Base-by-base conservation (phyloP, 352 stramenopile genomes). In the Pythium coloratum region DNA sequence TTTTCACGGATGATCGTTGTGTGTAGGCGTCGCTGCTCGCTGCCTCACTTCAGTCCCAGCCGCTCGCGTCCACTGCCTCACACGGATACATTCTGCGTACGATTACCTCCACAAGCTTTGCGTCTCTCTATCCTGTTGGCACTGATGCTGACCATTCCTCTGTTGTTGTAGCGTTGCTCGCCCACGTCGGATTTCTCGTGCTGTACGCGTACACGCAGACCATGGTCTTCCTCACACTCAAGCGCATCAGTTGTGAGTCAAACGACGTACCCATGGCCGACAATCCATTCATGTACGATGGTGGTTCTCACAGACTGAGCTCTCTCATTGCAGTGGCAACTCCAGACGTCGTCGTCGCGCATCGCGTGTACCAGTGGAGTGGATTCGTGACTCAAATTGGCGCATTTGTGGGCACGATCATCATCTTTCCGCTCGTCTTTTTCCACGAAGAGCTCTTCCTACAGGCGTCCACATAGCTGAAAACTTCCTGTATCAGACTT, bases 181-280 rank as follows among this genome's bases (percentile, higher is more conserved):
- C 69, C 24, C 82, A 91, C 47, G 71, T 88, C 12, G 55, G 62
- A n/a, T 91, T 83, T 63, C 71, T 91, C 20, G 70, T 80, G 18
- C 57, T 80, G 9, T 89, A 82, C 55, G 72, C 81, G 1, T 92
- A 90, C 73, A 88, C 84, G 4, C 81, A 92, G 64, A 92, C 84
- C 9, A 92, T 90, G 81, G 70, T 89, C 20, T 92, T 85, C 60
- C 64, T 88, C 16, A 89, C 78, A 0, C 71, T 92, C 51, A 89
- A 92, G 69, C 81, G 78, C 24, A 60, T 72, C 55, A 81, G 69
- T 42, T 50, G 79, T 88, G 56, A 18, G 71, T 50, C 2, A 24
- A 24, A 24, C 20, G 20, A 24, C 20, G 20, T 24, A 24, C 20
- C 20, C 20, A 24, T 24, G 20, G 20, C 20, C 20, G 20, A 24